Percentiles rank a stretch among this genome's conserved stretches.
Conservation (phyloP, 305 asterid genomes). For the Fraxinus sp. region DNA sequence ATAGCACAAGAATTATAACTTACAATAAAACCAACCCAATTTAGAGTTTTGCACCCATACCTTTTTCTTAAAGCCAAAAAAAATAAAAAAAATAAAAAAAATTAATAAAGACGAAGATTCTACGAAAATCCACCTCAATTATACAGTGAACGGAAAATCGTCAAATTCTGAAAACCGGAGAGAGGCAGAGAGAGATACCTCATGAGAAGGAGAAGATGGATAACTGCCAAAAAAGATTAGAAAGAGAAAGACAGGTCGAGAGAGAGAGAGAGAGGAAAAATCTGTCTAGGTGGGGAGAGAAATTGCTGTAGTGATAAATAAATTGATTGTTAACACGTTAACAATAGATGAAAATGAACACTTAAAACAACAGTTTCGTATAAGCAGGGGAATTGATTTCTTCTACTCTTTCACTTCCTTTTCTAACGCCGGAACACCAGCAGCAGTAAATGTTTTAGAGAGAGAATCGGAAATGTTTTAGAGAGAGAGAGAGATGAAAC, state of each 20-base stretch:
- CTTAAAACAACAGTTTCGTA: slow-evolving; percentile 34
- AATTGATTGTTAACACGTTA: slow-evolving; percentile 10
- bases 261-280: neutral
- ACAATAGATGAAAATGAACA: neutral
- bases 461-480: slow-evolving; percentile 9
- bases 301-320: slow-evolving; percentile 13
- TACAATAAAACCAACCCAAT: neutral
- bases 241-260: neutral
- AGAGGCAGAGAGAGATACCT: slow-evolving; percentile 28
- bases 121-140: slow-evolving; percentile 1
- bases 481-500: slow-evolving; percentile 10
- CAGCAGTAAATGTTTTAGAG: slow-evolving; percentile 16
- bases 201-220: slow-evolving; percentile 23
- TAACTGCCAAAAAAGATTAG: slow-evolving; percentile 18
- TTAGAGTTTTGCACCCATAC: slow-evolving; percentile 6
- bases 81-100: neutral
- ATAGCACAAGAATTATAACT: neutral
- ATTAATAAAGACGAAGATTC: neutral
- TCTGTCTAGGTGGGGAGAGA: slow-evolving; percentile 15
- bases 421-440: slow-evolving; percentile 44
- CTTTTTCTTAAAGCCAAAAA: neutral
- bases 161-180: neutral
- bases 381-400: slow-evolving; percentile 54
- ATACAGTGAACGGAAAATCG: neutral
- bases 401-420: slow-evolving; percentile 56